Conservation (phyloP, 306 rosid genomes). For the Acmispon strigosus region DNA sequence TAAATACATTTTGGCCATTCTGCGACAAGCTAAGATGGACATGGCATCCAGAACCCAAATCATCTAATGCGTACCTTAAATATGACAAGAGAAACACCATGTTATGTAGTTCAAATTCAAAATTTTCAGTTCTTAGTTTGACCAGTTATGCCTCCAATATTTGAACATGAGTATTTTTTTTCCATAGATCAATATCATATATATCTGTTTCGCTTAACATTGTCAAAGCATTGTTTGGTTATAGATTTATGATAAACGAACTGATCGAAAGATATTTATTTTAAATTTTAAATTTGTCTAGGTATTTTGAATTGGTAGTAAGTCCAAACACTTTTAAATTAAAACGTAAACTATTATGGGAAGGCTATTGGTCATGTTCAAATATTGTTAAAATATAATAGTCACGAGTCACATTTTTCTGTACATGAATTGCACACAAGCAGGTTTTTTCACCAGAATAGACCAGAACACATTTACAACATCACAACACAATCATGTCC, state of each 20-base stretch:
- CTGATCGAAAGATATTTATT: background rate
- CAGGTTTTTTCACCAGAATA: background rate
- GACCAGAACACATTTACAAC: background rate
- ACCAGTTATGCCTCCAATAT: background rate
- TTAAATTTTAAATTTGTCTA: background rate
- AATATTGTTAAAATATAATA: background rate
- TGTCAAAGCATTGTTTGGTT: background rate
- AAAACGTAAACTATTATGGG: background rate
- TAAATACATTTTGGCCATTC: constrained; percentile 71
- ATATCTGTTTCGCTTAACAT: background rate
- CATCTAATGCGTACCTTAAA: constrained; percentile 65
- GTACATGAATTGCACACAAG: background rate
- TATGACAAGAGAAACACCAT: constrained; percentile 18
- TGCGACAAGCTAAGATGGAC: constrained; percentile 82
- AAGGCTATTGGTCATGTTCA: background rate
- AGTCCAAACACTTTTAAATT: background rate
- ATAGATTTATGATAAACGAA: background rate
- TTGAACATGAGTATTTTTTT: background rate
- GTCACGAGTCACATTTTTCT: background rate
- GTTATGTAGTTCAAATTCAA: constrained; percentile 8
- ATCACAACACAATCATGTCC: background rate
- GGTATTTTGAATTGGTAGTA: background rate
- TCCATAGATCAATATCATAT: background rate
- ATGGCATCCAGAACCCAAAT: constrained; percentile 87
- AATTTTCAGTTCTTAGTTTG: background rate